Percentiles rank a stretch among this genome's conserved stretches.
Conservation (phyloP, 2,329 filamentous ascomycete species). For the Neofusicoccum umdonicola region DNA sequence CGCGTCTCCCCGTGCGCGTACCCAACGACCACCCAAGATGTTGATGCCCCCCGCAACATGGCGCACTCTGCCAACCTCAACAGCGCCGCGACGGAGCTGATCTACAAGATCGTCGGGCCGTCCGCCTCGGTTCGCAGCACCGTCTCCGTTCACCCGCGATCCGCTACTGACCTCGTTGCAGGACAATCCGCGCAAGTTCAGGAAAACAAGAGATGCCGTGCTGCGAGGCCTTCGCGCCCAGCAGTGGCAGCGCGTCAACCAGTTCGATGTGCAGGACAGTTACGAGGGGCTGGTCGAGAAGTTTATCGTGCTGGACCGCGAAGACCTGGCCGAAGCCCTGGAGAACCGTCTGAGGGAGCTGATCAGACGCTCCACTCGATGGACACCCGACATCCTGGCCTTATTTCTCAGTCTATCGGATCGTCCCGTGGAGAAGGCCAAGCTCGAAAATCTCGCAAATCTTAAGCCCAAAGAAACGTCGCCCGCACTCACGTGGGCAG, state of each 20-base stretch:
- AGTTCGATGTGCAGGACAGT: constrained; percentile 46
- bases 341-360: constrained; percentile 60
- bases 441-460: constrained; percentile 60
- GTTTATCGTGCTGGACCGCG: constrained; percentile 75
- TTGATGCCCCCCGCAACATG: constrained; percentile 51
- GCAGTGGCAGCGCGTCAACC: constrained; percentile 46
- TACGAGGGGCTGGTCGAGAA: constrained; percentile 70
- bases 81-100: constrained; percentile 67
- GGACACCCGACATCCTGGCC: constrained; percentile 75
- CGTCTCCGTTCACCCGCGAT: too few relatives aligned
- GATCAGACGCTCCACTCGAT: constrained; percentile 55
- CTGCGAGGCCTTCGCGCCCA: constrained; percentile 39
- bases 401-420: constrained; percentile 80
- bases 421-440: constrained; percentile 69
- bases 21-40: constrained; percentile 11
- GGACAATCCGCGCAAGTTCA: constrained; percentile 28
- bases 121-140: not conserved
- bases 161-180: constrained; percentile 20
- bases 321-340: constrained; percentile 73
- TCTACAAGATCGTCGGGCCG: constrained; percentile 61
- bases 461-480: constrained; percentile 49
- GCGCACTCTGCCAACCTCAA: constrained; percentile 66
- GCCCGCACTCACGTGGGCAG: constrained; percentile 68
- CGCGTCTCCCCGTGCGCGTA: constrained; percentile 11
- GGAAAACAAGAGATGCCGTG: constrained; percentile 38